Base-by-base conservation (phyloP, 495 filamentous ascomycete genomes). In the Filosporella fistucella region DNA sequence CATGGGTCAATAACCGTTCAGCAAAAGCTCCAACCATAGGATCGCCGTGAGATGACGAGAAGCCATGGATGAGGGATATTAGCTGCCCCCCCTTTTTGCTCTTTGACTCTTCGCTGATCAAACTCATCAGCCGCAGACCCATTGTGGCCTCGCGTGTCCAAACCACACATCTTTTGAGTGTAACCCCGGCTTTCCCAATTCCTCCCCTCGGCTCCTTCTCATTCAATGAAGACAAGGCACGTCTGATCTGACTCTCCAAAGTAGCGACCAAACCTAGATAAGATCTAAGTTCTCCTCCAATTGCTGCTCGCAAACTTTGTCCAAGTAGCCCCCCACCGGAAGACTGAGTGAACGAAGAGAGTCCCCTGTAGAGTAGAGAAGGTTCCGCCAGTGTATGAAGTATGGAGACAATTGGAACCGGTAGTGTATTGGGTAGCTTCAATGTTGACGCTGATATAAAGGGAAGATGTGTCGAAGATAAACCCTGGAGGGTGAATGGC, bases 131-230 rank as follows among this genome's bases (percentile, higher is more conserved):
- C 14, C 94, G 86, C 54, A 99, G 68, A 0, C 90, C 93, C 88
- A 97, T 94, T 4, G 94, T 96, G 5, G 94, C 89, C 64, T 97
- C 94, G 52, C 91, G 80, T 5, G 90, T 96, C 94, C 94, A 99
- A 13, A 99, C 83, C 16, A 97, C 85, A 60, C 93, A 99, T 48
- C 94, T 75, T 59, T 96, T 97, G 38, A 99, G 69, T 1, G 93
- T 97, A 20, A 99, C 91, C n/a, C 89, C 89, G 7, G 86, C 86
- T 55, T 90, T 95, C 10, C 88, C 81, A 34, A 91, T 76, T 9
- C 81, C 80, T 28, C 76, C 76, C 45, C 80, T 69, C 1, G 81
- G 74, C 21, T 82, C 77, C 14, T 66, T 71, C 32, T 80, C 77
- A 55, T 89, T 82, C 10, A 86, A 66, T 41, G 83, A 76, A 9